Conservation (phyloP, 2,329 filamentous ascomycete genomes). For the Tympanopsis confertula region DNA sequence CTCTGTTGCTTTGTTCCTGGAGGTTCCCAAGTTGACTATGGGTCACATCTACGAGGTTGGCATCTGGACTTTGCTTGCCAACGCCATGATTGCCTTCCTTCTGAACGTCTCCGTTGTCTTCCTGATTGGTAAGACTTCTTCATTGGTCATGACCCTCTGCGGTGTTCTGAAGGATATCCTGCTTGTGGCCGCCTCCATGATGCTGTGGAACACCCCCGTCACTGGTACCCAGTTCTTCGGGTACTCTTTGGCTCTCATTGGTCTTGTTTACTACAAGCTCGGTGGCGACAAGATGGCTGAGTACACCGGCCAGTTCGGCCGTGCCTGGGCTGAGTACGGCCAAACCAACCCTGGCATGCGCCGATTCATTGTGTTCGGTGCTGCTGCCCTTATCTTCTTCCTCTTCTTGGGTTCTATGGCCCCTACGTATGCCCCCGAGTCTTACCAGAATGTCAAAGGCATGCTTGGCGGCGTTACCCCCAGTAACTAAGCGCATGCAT, state of each 20-base stretch:
- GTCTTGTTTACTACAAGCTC: constrained; percentile 59
- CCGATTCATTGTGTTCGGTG: constrained; percentile 33
- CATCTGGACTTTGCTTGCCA: constrained; percentile 59
- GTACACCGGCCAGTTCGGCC: constrained; percentile 31
- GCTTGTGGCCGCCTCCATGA: constrained; percentile 37
- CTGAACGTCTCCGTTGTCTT: constrained; percentile 80
- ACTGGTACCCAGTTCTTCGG: constrained; percentile 38
- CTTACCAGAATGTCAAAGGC: constrained; percentile 18
- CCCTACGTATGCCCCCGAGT: constrained; percentile 20
- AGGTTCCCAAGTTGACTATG: constrained; percentile 59
- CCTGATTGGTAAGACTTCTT: constrained; percentile 46
- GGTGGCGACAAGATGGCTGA: constrained; percentile 42
- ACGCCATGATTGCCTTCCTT: constrained; percentile 68
- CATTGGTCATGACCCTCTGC: constrained; percentile 41
- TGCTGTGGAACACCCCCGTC: constrained; percentile 38
- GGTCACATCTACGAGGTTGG: constrained; percentile 65
- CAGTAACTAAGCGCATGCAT: constrained; percentile 14
- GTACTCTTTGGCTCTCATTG: constrained; percentile 20
- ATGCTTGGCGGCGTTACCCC: constrained; percentile 19
- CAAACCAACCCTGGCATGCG: constrained; percentile 30
- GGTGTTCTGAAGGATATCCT: constrained; percentile 46
- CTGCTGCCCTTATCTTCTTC: constrained; percentile 27
- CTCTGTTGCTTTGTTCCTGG: constrained; percentile 60
- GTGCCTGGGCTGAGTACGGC: constrained; percentile 38
- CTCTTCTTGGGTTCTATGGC: constrained; percentile 21